These are phyloP conservation scores for Zygoascus meyerae DNA, from an alignment of 1,139 yeast species.

Conservation along the genomic window DNA sequence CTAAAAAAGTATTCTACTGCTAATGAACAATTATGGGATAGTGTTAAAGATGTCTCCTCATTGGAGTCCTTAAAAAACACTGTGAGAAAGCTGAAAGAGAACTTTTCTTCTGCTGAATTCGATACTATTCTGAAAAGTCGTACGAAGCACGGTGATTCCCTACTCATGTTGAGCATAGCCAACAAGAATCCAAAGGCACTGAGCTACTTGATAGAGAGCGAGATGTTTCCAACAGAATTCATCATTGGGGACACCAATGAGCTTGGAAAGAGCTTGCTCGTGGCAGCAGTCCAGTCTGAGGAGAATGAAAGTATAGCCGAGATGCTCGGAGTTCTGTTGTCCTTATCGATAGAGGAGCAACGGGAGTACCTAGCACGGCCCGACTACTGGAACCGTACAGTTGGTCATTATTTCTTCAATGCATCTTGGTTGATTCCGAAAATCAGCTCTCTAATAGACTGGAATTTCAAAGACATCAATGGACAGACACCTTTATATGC, in stretches of 20 bases:
- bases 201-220: slow-evolving; percentile 36
- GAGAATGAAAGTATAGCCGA: slow-evolving; percentile 44
- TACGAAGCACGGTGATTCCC: slow-evolving; percentile 62
- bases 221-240: slow-evolving; percentile 59
- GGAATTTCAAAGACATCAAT: slow-evolving; percentile 63
- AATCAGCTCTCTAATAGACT: slow-evolving; percentile 57
- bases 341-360: slow-evolving; percentile 44
- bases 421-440: slow-evolving; percentile 46
- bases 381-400: slow-evolving; percentile 51
- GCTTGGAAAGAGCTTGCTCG: slow-evolving; percentile 50
- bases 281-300: slow-evolving; percentile 55
- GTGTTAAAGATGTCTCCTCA: slow-evolving; percentile 16
- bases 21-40: slow-evolving; percentile 52
- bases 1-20: slow-evolving; percentile 42
- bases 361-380: slow-evolving; percentile 44
- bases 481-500: slow-evolving; percentile 79
- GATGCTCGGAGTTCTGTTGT: slow-evolving; percentile 45
- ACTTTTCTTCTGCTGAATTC: slow-evolving; percentile 3
- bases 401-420: slow-evolving; percentile 72
- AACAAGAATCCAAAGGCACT: slow-evolving; percentile 35
- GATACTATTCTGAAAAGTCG: slow-evolving; percentile 46
- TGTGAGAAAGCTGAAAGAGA: slow-evolving; percentile 4
- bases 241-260: slow-evolving; percentile 57
- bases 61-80: slow-evolving; percentile 5
- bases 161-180: slow-evolving; percentile 33